A percentile compares a stretch with the other conserved stretches of the same genome.
Conservation (phyloP, 257 asterid genomes). For the Solanum gandarillasii region DNA sequence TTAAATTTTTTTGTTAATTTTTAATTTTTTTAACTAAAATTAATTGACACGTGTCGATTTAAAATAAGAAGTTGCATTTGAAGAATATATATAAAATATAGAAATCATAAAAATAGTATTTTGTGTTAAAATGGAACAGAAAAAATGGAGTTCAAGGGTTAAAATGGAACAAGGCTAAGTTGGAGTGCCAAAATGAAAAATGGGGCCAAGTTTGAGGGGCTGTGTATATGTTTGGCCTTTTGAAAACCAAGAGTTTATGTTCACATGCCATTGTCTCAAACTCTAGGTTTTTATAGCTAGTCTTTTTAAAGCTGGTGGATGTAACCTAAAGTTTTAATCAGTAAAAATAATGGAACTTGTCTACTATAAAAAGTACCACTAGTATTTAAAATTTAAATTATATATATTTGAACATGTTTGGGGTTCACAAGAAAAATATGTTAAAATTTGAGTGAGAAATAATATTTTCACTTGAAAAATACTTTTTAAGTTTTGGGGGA, state of each 20-base stretch:
- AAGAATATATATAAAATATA: no score
- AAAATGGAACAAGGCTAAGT: no score
- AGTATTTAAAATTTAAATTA: not conserved
- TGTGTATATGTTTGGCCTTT: no score
- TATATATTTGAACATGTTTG: not conserved
- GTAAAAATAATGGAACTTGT: not conserved
- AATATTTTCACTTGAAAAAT: not conserved
- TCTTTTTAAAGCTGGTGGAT: not conserved
- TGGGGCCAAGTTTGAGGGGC: no score
- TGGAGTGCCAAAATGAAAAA: no score
- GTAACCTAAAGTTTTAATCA: not conserved
- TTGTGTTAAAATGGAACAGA: no score
- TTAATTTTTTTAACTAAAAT: no score
- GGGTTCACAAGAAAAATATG: not conserved
- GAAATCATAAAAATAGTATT: no score
- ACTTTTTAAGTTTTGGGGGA: not conserved
- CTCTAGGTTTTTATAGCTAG: slow-evolving; percentile 1
- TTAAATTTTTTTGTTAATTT: no score
- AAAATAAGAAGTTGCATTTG: no score
- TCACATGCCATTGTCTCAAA: slow-evolving; percentile 35
- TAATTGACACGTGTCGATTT: no score
- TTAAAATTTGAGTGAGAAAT: not conserved
- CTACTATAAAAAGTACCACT: not conserved
- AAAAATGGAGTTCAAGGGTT: no score
- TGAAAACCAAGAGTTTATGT: slow-evolving; percentile 9